Conservation (phyloP, 164 flowering plant species). For the Magnolia sinica region DNA sequence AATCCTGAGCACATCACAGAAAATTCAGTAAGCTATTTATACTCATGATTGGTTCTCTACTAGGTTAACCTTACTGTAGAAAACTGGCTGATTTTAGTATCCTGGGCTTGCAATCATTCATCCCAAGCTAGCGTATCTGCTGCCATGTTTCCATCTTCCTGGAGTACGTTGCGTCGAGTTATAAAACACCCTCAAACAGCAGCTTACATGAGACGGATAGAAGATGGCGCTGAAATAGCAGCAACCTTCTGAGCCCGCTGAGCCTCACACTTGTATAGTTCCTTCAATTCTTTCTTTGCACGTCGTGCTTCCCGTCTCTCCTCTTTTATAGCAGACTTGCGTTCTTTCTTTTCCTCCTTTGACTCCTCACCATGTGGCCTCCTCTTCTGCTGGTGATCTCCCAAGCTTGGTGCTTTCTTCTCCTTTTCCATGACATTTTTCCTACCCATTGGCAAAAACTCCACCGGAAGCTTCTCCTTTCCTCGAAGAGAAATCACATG, state of each 20-base stretch:
- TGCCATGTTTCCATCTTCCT: no score
- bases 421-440: slow-evolving; percentile 37
- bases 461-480: slow-evolving; percentile 77
- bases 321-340: slow-evolving; percentile 90
- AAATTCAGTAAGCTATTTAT: no score
- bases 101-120: no score
- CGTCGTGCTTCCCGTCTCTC: slow-evolving; percentile 80
- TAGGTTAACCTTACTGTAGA: no score
- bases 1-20: no score
- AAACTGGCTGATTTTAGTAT: no score
- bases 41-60: no score
- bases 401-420: slow-evolving; percentile 23
- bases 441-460: slow-evolving; percentile 53
- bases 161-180: no score
- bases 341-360: slow-evolving; percentile 91
- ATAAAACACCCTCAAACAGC: no score
- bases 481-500: slow-evolving; percentile 66
- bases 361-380: slow-evolving; percentile 65
- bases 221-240: slow-evolving; percentile 66
- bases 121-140: no score
- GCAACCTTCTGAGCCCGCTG: slow-evolving; percentile 79
- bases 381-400: slow-evolving; percentile 34
- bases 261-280: slow-evolving; percentile 57
- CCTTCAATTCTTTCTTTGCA: slow-evolving; percentile 74
- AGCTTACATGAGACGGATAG: slow-evolving; percentile 64